Conservation (phyloP, 1,284 basidiomycete genomes). For the Blastosporella zonata region DNA sequence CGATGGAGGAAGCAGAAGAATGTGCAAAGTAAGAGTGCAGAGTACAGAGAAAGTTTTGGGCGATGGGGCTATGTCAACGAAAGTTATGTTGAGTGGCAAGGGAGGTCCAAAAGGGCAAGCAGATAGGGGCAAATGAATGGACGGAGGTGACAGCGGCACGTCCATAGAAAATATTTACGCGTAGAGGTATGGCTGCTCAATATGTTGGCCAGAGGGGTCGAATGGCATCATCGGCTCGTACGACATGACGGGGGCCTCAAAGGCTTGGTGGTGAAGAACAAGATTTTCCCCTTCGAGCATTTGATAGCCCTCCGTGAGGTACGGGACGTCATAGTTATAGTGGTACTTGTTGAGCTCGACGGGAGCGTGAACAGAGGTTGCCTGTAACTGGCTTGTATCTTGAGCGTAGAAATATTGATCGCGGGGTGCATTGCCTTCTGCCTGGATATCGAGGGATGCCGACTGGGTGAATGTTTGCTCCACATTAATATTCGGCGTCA, state of each 20-base stretch:
- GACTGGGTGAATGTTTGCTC: conserved; percentile 7
- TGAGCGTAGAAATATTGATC: conserved; percentile 18
- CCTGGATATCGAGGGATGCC: conserved; percentile 6
- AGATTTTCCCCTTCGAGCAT: conserved; percentile 14
- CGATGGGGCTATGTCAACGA: background rate
- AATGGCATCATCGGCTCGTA: conserved; percentile 12
- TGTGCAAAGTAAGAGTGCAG: background rate
- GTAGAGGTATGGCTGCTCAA: conserved; percentile 14
- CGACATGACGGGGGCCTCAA: conserved; percentile 11
- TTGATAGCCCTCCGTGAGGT: conserved; percentile 17
- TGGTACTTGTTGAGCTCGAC: conserved; percentile 18
- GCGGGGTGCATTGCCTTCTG: conserved; percentile 3
- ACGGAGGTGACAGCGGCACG: background rate
- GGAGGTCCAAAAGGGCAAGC: conserved; percentile 8
- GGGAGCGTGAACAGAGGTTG: background rate
- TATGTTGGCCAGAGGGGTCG: conserved; percentile 9
- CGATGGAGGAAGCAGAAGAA: conserved; percentile 15
- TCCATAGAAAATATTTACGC: conserved; percentile 5
- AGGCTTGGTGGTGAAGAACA: conserved; percentile 15
- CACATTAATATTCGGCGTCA: background rate
- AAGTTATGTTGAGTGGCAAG: background rate
- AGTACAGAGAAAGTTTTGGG: conserved; percentile 3
- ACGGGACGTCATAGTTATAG: conserved; percentile 15
- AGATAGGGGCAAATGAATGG: conserved; percentile 4
- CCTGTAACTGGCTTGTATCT: conserved; percentile 11